Base-by-base conservation (phyloP, 768 basidiomycete species). In the Psilocybe cyanescens region DNA sequence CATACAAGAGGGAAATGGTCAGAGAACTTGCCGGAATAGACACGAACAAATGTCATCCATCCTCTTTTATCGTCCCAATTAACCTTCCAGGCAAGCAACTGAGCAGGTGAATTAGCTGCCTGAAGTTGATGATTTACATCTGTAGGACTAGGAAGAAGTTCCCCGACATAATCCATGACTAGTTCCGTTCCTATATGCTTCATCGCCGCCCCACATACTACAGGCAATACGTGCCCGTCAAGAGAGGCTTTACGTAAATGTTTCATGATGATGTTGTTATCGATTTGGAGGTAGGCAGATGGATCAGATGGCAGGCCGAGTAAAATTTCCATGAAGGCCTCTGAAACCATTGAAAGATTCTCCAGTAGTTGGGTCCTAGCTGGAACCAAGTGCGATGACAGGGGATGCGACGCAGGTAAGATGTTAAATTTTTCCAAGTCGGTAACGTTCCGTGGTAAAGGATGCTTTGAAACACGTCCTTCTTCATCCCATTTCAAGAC, bases 11-110 rank as follows among this genome's bases (percentile, higher is more conserved):
- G 60, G 57, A 60, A n/a, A 35, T n/a, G 3, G 6, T 35, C 39
- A 28, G 12, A 24, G 11, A 19, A 16, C 79, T 62, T 71, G 92
- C 93, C 94, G 56, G 93, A 94, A 73, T 95, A 95, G 17, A 95
- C 85, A 28, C 94, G 82, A 41, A 95, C 89, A 70, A 94, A 95
- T 1, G 94, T 95, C 92, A 95, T 94, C 94, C 94, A 95, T 24
- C 94, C 94, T 58, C 77, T 74, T 66, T 82, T 84, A 60, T 86
- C 87, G 68, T 95, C 92, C 93, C 92, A 94, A 31, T 79, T 81
- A 19, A 95, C 94, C 71, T 95, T 95, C 94, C 94, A 95, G 2
- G 91, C 94, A 29, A 95, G 78, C 64, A 89, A 72, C 37, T 83
- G 86, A 24, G 91, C 68, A 1, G 87, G 85, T 0, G 81, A 70